These are phyloP conservation scores for Barnettozyma sp. DNA, from an alignment of 805 yeast species.

Conservation along the genomic window DNA sequence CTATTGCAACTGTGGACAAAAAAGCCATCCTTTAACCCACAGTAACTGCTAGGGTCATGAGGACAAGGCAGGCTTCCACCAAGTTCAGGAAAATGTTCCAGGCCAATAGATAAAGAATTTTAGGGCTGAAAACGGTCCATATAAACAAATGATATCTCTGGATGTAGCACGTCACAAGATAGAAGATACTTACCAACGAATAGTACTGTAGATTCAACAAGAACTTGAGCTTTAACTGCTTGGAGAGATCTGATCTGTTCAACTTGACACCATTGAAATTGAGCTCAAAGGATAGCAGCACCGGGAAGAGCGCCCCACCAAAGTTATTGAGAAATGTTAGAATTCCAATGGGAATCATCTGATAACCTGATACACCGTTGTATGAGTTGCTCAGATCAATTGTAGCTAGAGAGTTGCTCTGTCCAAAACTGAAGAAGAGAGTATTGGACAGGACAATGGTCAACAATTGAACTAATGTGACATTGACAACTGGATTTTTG, in stretches of 20 bases:
- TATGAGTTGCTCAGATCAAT: constrained; percentile 88
- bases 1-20: too few relatives aligned
- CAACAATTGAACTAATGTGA: constrained; percentile 6
- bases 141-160: constrained; percentile 84
- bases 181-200: constrained; percentile 48
- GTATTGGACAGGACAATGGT: constrained; percentile 59
- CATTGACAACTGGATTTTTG: constrained; percentile 2
- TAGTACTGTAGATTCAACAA: constrained; percentile 37
- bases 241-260: not conserved
- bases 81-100: constrained; percentile 56
- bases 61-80: constrained; percentile 1
- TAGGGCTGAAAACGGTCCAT: constrained; percentile 98
- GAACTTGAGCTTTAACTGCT: constrained; percentile 24
- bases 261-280: constrained; percentile 12
- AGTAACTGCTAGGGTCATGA: not conserved
- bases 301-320: constrained; percentile 66
- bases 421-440: constrained; percentile 81
- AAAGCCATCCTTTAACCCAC: too few relatives aligned
- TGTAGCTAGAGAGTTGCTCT: constrained; percentile 87
- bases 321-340: constrained; percentile 81
- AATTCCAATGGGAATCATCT: constrained; percentile 63
- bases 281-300: constrained; percentile 34
- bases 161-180: constrained; percentile 62
- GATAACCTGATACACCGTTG: constrained; percentile 74
- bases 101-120: constrained; percentile 67